A percentile compares a stretch with the other conserved stretches of the same genome.
Evolutionary conservation across 768 basidiomycete species (phyloP).

Genomic region (Tephrocybe sp.): DNA sequence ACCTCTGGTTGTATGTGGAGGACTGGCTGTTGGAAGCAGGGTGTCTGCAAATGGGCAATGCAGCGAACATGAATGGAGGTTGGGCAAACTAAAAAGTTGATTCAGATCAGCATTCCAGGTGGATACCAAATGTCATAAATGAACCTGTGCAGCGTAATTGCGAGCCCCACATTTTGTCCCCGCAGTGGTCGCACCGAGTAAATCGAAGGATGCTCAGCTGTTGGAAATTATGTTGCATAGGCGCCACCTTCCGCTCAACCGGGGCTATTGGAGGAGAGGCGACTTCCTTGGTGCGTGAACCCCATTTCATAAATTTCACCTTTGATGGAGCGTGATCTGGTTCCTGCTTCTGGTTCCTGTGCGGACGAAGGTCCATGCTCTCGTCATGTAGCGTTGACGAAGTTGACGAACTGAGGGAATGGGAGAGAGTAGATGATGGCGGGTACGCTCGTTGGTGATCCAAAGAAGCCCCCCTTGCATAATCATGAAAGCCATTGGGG

Average conservation of each 20-base stretch:
- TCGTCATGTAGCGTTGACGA: conserved; percentile 53
- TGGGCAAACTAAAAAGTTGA: conserved; percentile 60
- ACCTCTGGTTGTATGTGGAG: conserved; percentile 29
- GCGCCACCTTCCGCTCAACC: conserved; percentile 33
- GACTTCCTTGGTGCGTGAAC: conserved; percentile 48
- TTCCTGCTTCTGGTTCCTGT: conserved; percentile 45
- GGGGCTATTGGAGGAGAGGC: conserved; percentile 24
- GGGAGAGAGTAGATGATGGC: conserved; percentile 27
- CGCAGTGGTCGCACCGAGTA: conserved; percentile 91
- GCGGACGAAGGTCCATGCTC: conserved; percentile 31
- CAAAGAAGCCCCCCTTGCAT: conserved; percentile 19
- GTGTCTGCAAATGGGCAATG: conserved; percentile 57
- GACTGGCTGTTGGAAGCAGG: conserved; percentile 57
- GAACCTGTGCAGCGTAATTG: conserved; percentile 85
- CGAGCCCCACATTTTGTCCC: conserved; percentile 99
- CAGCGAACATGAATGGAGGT: conserved; percentile 89
- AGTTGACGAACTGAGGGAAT: conserved; percentile 44
- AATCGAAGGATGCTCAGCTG: conserved; percentile 86
- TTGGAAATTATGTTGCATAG: conserved; percentile 80
- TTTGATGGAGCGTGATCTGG: conserved; percentile 48
- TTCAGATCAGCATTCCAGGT: background rate
- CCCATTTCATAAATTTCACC: conserved; percentile 70
- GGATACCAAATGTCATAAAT: conserved; percentile 26
- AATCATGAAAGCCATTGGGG: conserved; percentile 24
- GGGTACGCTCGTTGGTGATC: conserved; percentile 29